Conservation (phyloP, 305 asterid species). For the Euphrasia arctica region DNA sequence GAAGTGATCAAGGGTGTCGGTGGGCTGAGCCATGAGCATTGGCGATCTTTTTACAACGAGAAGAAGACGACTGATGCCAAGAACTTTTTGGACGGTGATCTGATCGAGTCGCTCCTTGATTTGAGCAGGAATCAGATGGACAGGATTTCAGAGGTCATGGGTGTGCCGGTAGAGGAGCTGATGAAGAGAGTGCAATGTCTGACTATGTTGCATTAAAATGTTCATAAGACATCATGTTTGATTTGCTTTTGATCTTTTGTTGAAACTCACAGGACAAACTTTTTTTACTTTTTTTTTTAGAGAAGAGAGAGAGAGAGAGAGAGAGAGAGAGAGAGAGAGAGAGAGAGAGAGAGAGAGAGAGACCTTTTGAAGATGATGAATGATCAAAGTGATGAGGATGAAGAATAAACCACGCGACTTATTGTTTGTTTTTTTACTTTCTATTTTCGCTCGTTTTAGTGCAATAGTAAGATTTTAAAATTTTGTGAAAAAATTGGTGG, state of each 20-base stretch:
- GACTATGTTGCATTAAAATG: slow-evolving; percentile 74
- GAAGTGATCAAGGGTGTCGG: slow-evolving; percentile 93
- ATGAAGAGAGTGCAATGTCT: slow-evolving; percentile 97
- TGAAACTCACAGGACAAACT: neutral
- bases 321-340: no score
- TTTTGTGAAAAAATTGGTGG: no score
- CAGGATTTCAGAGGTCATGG: slow-evolving; percentile 70
- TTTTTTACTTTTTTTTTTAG: no score
- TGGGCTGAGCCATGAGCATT: slow-evolving; percentile 87
- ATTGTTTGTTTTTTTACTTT: no score
- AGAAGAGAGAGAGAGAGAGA: no score
- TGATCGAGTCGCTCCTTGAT: slow-evolving; percentile 88
- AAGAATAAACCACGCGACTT: no score
- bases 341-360: no score
- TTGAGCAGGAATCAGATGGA: slow-evolving; percentile 75
- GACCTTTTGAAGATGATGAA: no score
- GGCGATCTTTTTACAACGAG: slow-evolving; percentile 95
- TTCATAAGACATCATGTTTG: neutral
- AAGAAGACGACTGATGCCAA: slow-evolving; percentile 76
- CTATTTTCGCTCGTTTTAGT: no score
- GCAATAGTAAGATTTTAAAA: no score
- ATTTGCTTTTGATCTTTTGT: neutral
- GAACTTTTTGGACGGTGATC: slow-evolving; percentile 88
- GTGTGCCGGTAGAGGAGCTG: slow-evolving; percentile 75
- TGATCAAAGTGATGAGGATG: no score